phyloP scores from a whole-genome alignment of 768 basidiomycete genomes.

The Pleurotus eryngii region DNA sequence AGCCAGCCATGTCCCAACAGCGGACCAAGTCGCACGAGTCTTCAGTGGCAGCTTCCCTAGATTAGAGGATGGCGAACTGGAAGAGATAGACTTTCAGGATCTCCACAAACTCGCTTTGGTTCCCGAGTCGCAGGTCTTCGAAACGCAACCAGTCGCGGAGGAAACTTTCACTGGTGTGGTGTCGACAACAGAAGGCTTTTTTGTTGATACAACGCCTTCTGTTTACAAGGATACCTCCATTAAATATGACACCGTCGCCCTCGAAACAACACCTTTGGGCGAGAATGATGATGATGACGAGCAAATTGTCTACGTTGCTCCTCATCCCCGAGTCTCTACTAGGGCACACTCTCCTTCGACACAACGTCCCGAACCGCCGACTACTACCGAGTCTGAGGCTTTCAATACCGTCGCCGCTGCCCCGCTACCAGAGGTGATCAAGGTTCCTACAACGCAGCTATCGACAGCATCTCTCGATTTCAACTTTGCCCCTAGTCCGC shows the following conservation, averaged over 20 bases:
- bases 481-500: constrained; percentile 10
- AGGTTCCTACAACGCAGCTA: background rate
- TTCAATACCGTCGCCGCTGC: no score
- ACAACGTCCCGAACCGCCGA: background rate
- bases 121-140: background rate
- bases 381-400: background rate
- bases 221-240: background rate
- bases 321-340: constrained; percentile 50
- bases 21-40: constrained; percentile 59
- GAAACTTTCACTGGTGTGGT: constrained; percentile 11
- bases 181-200: constrained; percentile 21
- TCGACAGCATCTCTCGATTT: constrained; percentile 18
- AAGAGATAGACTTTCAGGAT: constrained; percentile 69
- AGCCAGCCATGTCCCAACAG: constrained; percentile 62
- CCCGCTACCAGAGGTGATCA: background rate
- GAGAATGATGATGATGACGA: constrained; percentile 51
- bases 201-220: constrained; percentile 10
- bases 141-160: background rate
- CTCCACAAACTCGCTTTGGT: constrained; percentile 35
- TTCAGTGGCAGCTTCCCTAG: constrained; percentile 42
- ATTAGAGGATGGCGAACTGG: constrained; percentile 32
- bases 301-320: constrained; percentile 74
- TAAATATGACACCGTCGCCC: background rate
- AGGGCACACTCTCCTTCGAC: constrained; percentile 20
- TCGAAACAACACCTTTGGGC: constrained; percentile 2